A percentile compares a stretch with the other conserved stretches of the same genome.
Evolutionary conservation across 768 basidiomycete genomes (phyloP).

Genomic region (Hericium coralloides): DNA sequence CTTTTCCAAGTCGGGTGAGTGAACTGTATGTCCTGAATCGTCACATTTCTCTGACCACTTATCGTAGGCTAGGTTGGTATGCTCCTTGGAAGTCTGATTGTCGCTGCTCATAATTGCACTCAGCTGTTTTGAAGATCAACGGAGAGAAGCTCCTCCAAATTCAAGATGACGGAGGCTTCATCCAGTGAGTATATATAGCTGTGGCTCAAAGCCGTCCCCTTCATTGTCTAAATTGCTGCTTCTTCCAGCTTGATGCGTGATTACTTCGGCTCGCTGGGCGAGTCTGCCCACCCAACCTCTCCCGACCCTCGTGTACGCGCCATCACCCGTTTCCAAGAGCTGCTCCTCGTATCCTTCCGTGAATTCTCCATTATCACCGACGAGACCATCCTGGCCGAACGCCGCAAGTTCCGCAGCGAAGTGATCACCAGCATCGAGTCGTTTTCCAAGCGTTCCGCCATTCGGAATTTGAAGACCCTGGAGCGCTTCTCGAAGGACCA

Average conservation of each 20-base stretch:
- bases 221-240: neutral
- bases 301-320: constrained; percentile 82
- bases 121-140: constrained; percentile 96
- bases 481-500: constrained; percentile 84
- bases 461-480: constrained; percentile 76
- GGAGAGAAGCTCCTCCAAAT: constrained; percentile 86
- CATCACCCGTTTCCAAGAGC: constrained; percentile 96
- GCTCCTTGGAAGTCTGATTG: neutral
- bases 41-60: constrained; percentile 1
- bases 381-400: constrained; percentile 83
- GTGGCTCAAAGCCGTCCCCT: neutral
- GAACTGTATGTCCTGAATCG: neutral
- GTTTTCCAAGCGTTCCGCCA: constrained; percentile 85
- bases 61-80: constrained; percentile 46
- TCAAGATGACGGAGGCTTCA: constrained; percentile 95
- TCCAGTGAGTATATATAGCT: constrained; percentile 46
- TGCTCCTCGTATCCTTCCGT: constrained; percentile 92
- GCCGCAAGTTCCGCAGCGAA: constrained; percentile 77
- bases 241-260: constrained; percentile 76
- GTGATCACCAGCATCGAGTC: constrained; percentile 89
- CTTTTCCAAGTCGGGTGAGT: constrained; percentile 96
- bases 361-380: constrained; percentile 97
- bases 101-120: neutral
- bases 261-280: constrained; percentile 89
- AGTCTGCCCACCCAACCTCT: constrained; percentile 89